Base-by-base conservation (phyloP, 2,329 filamentous ascomycete genomes). In the Monosporascus sp. region DNA sequence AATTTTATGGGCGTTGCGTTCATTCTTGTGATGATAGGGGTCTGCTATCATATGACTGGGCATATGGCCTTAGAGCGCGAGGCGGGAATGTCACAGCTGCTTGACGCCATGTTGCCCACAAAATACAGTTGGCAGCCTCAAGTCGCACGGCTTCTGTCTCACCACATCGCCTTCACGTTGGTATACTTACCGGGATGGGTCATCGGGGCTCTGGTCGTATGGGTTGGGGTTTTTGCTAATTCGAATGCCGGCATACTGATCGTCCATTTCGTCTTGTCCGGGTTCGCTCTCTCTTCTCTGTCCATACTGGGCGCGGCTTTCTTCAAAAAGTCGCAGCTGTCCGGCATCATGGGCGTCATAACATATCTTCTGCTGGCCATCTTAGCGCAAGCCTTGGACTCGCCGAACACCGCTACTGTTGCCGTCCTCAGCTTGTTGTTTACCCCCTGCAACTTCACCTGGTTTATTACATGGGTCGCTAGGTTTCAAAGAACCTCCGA, bases 101-200 rank as follows among this genome's bases (percentile, higher is more conserved):
- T 97, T 44, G 92, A 97, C 70, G 87, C 90, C 51, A 96, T 96
- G 90, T 92, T 94, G 77, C 87, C 89, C 1, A 89, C 89, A 51
- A 78, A 79, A 51, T 79, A 79, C 48, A 75, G 82, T 44, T 95
- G 90, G 89, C 79, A 90, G 63, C 84, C 88, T 9, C 89, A 93
- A 70, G 82, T 84, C 22, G 86, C 88, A 2, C 81, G 92, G n/a
- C 77, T 96, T 15, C 65, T 92, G 8, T 85, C 91, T 0, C 86
- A 91, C 55, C 90, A 96, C 65, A 67, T 94, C 25, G 83, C 90
- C 0, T 94, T 96, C 62, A 84, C 89, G 54, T 68, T 89, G 6
- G 78, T 96, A 22, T 96, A 96, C 62, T 68, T 88, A 2, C 90
- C 90, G 0, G 88, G 86, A 6, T 96, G 91, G 91, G 77, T 96